A percentile compares a stretch with the other conserved stretches of the same genome.
Evolutionary conservation across 208 protist species (phyloP).

Genomic region (Trypanosoma platydactyli): DNA sequence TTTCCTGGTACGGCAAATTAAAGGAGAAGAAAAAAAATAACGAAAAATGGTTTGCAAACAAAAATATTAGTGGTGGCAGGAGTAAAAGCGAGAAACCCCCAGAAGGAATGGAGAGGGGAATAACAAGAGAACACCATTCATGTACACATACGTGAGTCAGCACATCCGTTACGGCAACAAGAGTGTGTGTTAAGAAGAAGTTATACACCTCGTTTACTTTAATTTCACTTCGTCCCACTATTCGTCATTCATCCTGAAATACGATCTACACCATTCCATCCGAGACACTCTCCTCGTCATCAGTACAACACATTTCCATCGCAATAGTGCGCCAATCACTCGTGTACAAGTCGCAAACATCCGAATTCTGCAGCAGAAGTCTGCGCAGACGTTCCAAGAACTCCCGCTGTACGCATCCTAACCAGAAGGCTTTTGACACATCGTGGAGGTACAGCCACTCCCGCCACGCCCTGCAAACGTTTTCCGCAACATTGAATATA

Average conservation of each 20-base stretch:
- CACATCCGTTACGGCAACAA: not conserved
- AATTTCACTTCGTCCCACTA: no score
- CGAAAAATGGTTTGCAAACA: not conserved
- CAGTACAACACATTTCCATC: slow-evolving; percentile 67
- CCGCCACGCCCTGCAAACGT: slow-evolving; percentile 65
- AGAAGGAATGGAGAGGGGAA: not conserved
- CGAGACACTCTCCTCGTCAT: slow-evolving; percentile 7
- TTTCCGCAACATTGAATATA: slow-evolving; percentile 52
- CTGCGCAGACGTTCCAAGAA: slow-evolving; percentile 45
- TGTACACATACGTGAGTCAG: not conserved
- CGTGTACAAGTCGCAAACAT: slow-evolving; percentile 43
- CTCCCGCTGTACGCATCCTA: slow-evolving; percentile 72
- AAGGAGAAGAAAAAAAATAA: not conserved
- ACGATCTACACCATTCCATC: not conserved
- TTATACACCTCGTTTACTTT: not conserved
- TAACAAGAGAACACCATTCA: not conserved
- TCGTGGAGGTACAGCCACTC: slow-evolving; percentile 50
- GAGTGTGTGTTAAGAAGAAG: not conserved
- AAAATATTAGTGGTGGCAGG: not conserved
- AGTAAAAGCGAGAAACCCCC: slow-evolving; percentile 2
- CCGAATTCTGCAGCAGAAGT: slow-evolving; percentile 32
- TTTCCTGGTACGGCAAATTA: not conserved
- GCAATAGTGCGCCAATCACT: slow-evolving; percentile 75
- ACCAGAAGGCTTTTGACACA: slow-evolving; percentile 66
- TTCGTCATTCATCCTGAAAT: not conserved